Conservation (phyloP, 441 rosid species). For the Populus tomentosa region DNA sequence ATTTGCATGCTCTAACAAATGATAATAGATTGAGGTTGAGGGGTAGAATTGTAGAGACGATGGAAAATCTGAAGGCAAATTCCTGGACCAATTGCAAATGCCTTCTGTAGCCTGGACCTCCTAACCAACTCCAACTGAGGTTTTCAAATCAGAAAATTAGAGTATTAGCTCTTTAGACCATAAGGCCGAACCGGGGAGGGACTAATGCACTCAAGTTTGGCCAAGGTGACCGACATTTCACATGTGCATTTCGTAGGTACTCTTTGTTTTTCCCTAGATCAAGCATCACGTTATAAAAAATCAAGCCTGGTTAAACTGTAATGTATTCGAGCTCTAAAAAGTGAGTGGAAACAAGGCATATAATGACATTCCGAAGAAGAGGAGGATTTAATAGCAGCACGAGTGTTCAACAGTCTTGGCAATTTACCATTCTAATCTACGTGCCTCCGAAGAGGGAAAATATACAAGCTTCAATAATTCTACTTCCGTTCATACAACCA, state of each 20-base stretch:
- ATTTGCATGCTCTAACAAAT: neutral
- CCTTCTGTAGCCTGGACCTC: too few relatives aligned
- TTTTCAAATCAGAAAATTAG: too few relatives aligned
- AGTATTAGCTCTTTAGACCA: too few relatives aligned
- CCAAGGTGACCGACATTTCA: too few relatives aligned
- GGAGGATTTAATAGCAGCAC: neutral
- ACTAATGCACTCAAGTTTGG: too few relatives aligned
- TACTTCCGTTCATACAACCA: neutral
- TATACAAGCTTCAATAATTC: neutral
- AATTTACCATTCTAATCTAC: neutral
- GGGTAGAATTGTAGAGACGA: neutral
- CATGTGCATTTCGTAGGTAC: neutral
- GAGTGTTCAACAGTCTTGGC: neutral
- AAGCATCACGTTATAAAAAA: neutral
- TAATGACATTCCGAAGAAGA: neutral
- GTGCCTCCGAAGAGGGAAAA: neutral
- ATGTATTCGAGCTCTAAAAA: neutral
- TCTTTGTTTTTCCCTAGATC: neutral
- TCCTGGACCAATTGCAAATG: too few relatives aligned
- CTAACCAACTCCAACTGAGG: too few relatives aligned
- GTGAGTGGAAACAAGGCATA: neutral
- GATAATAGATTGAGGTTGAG: neutral
- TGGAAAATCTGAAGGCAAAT: neutral
- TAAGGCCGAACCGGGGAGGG: too few relatives aligned
- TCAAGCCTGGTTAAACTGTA: neutral